Evolutionary conservation across 495 filamentous ascomycete species (phyloP).

Genomic region (Aspergillus steynii): DNA sequence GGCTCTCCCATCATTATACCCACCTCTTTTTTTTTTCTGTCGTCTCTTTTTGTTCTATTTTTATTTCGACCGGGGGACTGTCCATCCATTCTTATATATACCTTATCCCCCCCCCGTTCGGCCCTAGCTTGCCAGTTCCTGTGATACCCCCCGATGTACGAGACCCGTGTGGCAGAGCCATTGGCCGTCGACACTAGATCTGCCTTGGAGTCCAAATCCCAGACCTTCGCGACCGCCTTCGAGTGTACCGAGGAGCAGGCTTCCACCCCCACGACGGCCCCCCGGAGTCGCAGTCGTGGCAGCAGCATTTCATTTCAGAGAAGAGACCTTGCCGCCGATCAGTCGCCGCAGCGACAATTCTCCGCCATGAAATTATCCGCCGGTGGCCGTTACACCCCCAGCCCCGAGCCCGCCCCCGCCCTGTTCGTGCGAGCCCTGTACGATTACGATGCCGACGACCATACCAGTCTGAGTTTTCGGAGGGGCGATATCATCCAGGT

Average conservation of each 20-base stretch:
- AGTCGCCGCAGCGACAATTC: conserved; percentile 28
- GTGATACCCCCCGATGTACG: conserved; percentile 34
- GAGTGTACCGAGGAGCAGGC: conserved; percentile 48
- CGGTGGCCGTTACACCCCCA: conserved; percentile 60
- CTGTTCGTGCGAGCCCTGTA: conserved; percentile 96
- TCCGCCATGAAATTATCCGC: conserved; percentile 38
- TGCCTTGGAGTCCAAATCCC: conserved; percentile 35
- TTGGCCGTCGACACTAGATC: conserved; percentile 37
- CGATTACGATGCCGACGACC: conserved; percentile 95
- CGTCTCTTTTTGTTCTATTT: neutral
- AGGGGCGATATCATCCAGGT: conserved; percentile 97
- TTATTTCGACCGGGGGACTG: neutral
- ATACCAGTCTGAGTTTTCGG: conserved; percentile 92
- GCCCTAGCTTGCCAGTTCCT: conserved; percentile 14
- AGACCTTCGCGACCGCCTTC: conserved; percentile 45
- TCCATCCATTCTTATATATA: neutral
- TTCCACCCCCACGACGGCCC: conserved; percentile 34
- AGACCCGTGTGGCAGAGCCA: conserved; percentile 34
- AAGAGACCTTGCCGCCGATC: conserved; percentile 26
- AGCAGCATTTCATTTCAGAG: conserved; percentile 30
- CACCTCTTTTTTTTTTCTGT: neutral
- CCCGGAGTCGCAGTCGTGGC: conserved; percentile 34
- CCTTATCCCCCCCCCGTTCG: neutral
- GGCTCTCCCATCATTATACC: neutral
- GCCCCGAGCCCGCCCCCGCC: conserved; percentile 67